Base-by-base conservation (phyloP, 192 early-diverging fungal genomes). In the Linnemannia zychae region DNA sequence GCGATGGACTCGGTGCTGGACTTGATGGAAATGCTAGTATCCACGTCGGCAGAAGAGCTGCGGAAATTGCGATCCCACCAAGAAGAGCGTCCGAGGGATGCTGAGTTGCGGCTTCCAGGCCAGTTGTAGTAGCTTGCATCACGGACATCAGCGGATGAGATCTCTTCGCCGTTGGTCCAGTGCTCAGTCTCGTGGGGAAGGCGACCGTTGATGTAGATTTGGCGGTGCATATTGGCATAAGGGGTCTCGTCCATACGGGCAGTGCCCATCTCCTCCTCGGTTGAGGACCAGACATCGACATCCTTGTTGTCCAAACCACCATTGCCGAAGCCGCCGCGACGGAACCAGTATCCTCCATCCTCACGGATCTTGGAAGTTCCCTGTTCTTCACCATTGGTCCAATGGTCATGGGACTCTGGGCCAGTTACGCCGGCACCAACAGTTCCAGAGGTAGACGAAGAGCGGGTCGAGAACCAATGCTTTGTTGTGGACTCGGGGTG, bases 91-190 rank as follows among this genome's bases (percentile, higher is more conserved):
- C 37, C 50, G 7, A 77, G 36, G 11, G 74, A 75, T 34, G 47
- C 28, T 20, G 74, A 31, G 2, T 34, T 28, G 13, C 11, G 18
- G 11, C 67, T 37, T n/a, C 49, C 66, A 5, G 67, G 31, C 47
- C 50, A 77, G 22, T 70, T 70, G 49, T 77, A 77, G 49, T 77
- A 77, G 22, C 17, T 57, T 13, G 76, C 67, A 46, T 77, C 76
- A 12, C 49, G 76, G 22, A 78, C 33, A 40, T 69, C 68, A 24
- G 77, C 77, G 6, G 67, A 71, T 6, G 77, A 78, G 11, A 78
- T 65, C 38, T 78, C 77, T 28, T 78, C 40, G 28, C 77, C 77
- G 48, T 78, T 78, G 69, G 77, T 53, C 77, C 77, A 78, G 69
- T 78, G 48, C 69, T 78, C 77, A 24, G 77, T 20, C 40, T 78